Conservation (phyloP, 768 basidiomycete species). For the Lactifluus pinguis region DNA sequence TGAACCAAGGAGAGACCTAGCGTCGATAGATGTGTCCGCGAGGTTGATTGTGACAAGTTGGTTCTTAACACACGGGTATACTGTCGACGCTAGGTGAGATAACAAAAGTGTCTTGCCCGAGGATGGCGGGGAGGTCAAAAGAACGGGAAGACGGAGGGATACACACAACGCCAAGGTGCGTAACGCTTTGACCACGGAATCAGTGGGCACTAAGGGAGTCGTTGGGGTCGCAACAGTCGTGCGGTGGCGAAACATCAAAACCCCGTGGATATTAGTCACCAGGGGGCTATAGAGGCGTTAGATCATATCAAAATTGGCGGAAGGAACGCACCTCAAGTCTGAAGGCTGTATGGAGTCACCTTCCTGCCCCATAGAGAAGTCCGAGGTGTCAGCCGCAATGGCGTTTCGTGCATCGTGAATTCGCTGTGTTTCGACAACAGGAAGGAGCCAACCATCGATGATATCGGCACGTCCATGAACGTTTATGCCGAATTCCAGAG, state of each 20-base stretch:
- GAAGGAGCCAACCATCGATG: slow-evolving; percentile 79
- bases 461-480: slow-evolving; percentile 35
- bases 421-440: slow-evolving; percentile 57
- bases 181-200: slow-evolving; percentile 49
- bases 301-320: background rate
- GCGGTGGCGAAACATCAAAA: slow-evolving; percentile 50
- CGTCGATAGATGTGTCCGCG: slow-evolving; percentile 91
- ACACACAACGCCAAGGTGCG: slow-evolving; percentile 53
- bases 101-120: slow-evolving; percentile 82
- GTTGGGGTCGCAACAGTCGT: slow-evolving; percentile 20
- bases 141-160: slow-evolving; percentile 63
- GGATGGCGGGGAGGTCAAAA: slow-evolving; percentile 80
- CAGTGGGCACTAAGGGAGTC: slow-evolving; percentile 51
- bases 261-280: slow-evolving; percentile 53
- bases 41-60: slow-evolving; percentile 83
- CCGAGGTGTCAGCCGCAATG: slow-evolving; percentile 32
- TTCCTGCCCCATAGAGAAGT: slow-evolving; percentile 39
- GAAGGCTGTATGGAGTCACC: slow-evolving; percentile 33
- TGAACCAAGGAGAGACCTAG: slow-evolving; percentile 89
- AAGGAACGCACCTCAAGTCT: slow-evolving; percentile 45
- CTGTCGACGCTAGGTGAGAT: slow-evolving; percentile 57
- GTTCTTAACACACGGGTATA: slow-evolving; percentile 52
- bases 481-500: slow-evolving; percentile 45
- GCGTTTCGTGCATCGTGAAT: slow-evolving; percentile 42
- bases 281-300: slow-evolving; percentile 37